Percentiles rank a stretch among this genome's conserved stretches.
These are phyloP conservation scores for Porcisia hertigi DNA, from an alignment of 208 protist species.

Conservation along the genomic window DNA sequence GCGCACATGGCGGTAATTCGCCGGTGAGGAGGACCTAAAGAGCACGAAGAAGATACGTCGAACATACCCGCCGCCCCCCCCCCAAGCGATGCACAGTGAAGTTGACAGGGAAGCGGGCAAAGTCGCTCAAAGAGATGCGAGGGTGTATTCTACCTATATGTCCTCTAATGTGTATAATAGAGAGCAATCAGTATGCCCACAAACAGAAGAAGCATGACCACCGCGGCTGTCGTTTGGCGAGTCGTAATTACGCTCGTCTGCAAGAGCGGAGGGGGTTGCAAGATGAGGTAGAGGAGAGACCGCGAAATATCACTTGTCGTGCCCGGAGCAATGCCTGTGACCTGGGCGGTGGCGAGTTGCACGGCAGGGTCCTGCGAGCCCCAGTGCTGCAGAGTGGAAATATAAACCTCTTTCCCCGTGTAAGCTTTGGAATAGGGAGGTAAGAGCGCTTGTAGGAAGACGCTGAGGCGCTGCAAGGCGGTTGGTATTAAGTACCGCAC, in stretches of 20 bases:
- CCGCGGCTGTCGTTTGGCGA: conserved; percentile 21
- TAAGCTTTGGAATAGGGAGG: conserved; percentile 4
- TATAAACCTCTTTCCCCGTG: conserved; percentile 21
- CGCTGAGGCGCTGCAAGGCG: conserved; percentile 7
- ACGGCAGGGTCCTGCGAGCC: conserved; percentile 47
- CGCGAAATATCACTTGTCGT: conserved; percentile 39
- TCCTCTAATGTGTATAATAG: conserved; percentile 18
- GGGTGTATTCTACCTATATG: background rate
- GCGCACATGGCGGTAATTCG: background rate
- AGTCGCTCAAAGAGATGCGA: background rate
- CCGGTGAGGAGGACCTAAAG: background rate
- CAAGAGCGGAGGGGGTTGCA: conserved; percentile 45
- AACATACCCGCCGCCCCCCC: background rate
- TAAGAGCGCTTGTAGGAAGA: conserved; percentile 15
- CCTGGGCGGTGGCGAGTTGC: conserved; percentile 39
- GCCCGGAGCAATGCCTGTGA: conserved; percentile 39
- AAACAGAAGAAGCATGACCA: conserved; percentile 27
- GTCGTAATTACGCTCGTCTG: conserved; percentile 24
- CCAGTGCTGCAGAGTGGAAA: conserved; percentile 35
- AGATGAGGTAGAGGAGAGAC: conserved; percentile 38
- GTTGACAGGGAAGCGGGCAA: background rate
- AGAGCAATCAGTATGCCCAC: conserved; percentile 13
- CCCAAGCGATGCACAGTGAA: background rate
- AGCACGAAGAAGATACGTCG: background rate
- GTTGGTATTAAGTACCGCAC: conserved; percentile 27